A percentile compares a stretch with the other conserved stretches of the same genome.
Evolutionary conservation across 345 rosid genomes (phyloP).

Genomic region (Syzygium aqueum): DNA sequence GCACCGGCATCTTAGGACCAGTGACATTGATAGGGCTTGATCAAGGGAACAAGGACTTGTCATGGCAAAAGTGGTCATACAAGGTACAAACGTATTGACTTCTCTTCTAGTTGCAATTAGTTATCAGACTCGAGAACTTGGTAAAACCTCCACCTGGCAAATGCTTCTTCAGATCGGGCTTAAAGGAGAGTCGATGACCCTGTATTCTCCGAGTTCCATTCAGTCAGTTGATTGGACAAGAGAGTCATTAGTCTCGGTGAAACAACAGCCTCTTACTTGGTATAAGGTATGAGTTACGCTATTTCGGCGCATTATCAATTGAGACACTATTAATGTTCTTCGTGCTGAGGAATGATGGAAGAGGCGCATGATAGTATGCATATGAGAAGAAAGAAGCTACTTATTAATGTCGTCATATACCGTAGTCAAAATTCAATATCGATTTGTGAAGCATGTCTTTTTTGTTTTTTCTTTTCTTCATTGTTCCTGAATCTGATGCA

Average conservation of each 20-base stretch:
- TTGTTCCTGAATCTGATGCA: not conserved
- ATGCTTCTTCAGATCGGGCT: conserved; percentile 48
- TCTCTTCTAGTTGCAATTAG: not conserved
- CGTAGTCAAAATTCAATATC: not conserved
- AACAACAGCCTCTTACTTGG: conserved; percentile 61
- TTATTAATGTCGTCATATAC: not conserved
- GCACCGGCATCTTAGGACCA: conserved; percentile 65
- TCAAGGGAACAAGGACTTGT: conserved; percentile 50
- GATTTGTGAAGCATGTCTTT: not conserved
- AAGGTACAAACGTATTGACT: conserved; percentile 26
- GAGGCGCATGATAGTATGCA: not conserved
- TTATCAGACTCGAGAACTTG: not conserved
- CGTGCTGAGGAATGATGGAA: not conserved
- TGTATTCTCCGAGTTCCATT: conserved; percentile 34
- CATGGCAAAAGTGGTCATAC: conserved; percentile 85
- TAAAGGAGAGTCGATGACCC: conserved; percentile 58
- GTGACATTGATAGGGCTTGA: conserved; percentile 54
- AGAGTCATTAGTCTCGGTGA: conserved; percentile 24
- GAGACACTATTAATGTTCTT: not conserved
- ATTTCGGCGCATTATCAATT: not conserved
- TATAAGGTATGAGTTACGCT: conserved; percentile 42
- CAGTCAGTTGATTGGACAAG: conserved; percentile 45
- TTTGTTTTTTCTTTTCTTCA: not conserved
- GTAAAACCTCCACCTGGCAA: not conserved
- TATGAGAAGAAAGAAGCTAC: not conserved